Base-by-base conservation (phyloP, 345 rosid species). In the Syzygium oleosum region DNA sequence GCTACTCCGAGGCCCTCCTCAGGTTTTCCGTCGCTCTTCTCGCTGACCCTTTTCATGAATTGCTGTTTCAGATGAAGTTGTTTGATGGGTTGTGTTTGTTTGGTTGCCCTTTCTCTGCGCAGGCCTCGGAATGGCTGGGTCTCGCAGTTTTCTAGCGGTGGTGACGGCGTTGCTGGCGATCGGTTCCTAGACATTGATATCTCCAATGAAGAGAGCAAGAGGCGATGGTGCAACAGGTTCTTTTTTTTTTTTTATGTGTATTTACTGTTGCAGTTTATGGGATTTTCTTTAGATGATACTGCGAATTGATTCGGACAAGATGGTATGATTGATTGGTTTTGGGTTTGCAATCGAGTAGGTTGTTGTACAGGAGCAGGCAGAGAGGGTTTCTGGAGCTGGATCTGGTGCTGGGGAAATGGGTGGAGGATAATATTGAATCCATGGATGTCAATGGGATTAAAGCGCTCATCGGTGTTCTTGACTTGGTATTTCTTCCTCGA, bases 301-400 rank as follows among this genome's bases (percentile, higher is more conserved):
- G 46, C n/a, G 25, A 61, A 46, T 49, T 31, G 51, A 31, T 84
- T 84, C 51, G 27, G 51, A 43, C 52, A 31, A 16, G 31, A 3
- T 21, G 25, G 27, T 23, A 29, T 84, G 34, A 38, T 56, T 80
- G 84, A 55, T 31, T 41, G 46, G n/a, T 27, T 27, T 51, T 52
- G 53, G 58, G 84, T 43, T 52, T 17, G 80, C 7, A 41, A 41
- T 84, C 23, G 27, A 25, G 83, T 43, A 97, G 99, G 87, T 86
- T 98, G 91, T 89, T 98, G 91, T 96, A 98, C 91, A 93, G 99
- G 94, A 98, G 99, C 92, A 98, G 90, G 86, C 99, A 98, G 89
- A 91, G 99, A 92, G 99, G 99, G 46, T 94, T 94, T 91, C 88
- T 98, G 89, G 99, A 98, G 88, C 93, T 96, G 91, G 99, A 98